A percentile compares a stretch with the other conserved stretches of the same genome.
Conservation (phyloP, 139 green algal genomes). For the Deuterostichococcus epilithicus region DNA sequence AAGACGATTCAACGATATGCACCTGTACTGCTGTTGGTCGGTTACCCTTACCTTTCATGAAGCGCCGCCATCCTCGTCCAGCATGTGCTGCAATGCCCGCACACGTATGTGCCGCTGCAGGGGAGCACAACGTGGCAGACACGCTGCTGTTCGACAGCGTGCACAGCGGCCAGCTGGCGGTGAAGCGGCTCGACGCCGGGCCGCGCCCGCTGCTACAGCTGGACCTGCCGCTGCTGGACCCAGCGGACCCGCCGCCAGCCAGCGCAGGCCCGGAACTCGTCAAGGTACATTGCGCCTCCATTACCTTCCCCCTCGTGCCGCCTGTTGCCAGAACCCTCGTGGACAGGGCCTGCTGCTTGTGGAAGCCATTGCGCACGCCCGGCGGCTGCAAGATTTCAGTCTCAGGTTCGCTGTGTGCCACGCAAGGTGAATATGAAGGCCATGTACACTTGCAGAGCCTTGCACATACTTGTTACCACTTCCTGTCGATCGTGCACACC, state of each 20-base stretch:
- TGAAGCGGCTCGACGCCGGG: neutral
- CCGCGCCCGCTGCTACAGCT: slow-evolving; percentile 13
- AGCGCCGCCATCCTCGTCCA: neutral
- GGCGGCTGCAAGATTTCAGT: no score
- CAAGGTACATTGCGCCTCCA: no score
- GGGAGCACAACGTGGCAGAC: neutral
- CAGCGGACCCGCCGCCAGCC: neutral
- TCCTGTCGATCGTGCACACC: no score
- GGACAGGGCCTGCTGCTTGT: no score
- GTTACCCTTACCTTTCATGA: neutral
- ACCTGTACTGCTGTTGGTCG: neutral
- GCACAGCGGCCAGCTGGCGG: slow-evolving; percentile 24
- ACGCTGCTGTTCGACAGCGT: slow-evolving; percentile 23
- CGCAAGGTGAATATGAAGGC: neutral
- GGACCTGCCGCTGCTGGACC: slow-evolving; percentile 20
- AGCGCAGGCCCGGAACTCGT: neutral
- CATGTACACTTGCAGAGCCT: neutral
- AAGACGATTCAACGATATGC: neutral
- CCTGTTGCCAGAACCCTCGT: no score
- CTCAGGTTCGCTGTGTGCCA: no score
- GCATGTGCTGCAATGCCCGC: neutral
- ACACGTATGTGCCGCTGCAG: neutral
- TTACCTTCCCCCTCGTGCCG: no score
- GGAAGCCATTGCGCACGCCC: no score
- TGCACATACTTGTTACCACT: no score